A percentile compares a stretch with the other conserved stretches of the same genome.
phyloP scores from a whole-genome alignment of 2,329 filamentous ascomycete genomes.

The Harringtonia aguacate region DNA sequence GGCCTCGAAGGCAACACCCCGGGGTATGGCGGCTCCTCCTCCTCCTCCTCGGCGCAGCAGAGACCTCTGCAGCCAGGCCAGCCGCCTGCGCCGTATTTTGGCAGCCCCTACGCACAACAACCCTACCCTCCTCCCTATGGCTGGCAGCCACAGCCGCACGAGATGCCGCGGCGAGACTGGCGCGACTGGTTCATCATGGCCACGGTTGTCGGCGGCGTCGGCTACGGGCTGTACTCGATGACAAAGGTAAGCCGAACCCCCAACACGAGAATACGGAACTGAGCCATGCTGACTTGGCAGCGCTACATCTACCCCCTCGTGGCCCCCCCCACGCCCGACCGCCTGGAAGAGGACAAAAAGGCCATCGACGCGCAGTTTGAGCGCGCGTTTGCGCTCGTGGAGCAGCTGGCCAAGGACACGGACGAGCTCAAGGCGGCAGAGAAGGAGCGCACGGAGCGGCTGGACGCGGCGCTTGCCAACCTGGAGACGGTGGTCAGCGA shows the following conservation, averaged over 20 bases:
- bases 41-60: conserved; percentile 21
- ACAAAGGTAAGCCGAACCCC: conserved; percentile 52
- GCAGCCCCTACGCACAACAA: conserved; percentile 28
- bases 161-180: conserved; percentile 78
- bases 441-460: conserved; percentile 67
- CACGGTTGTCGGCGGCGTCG: conserved; percentile 79
- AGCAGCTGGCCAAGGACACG: conserved; percentile 87
- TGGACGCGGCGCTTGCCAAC: conserved; percentile 73
- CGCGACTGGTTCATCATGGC: conserved; percentile 99
- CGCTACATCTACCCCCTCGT: conserved; percentile 88
- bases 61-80: conserved; percentile 7
- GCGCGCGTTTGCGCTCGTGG: conserved; percentile 79
- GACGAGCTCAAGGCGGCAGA: conserved; percentile 79
- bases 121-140: conserved; percentile 37
- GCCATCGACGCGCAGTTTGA: conserved; percentile 89
- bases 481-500: conserved; percentile 75
- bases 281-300: conserved; percentile 26
- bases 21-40: conserved; percentile 17
- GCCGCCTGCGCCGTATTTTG: conserved; percentile 33
- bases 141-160: conserved; percentile 45
- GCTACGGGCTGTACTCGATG: conserved; percentile 80
- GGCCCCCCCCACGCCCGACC: conserved; percentile 84
- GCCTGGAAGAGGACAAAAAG: conserved; percentile 88
- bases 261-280: not conserved
- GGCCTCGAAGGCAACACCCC: too few species aligned